Conservation (phyloP, 768 basidiomycete species). For the Termitomyces sp. region DNA sequence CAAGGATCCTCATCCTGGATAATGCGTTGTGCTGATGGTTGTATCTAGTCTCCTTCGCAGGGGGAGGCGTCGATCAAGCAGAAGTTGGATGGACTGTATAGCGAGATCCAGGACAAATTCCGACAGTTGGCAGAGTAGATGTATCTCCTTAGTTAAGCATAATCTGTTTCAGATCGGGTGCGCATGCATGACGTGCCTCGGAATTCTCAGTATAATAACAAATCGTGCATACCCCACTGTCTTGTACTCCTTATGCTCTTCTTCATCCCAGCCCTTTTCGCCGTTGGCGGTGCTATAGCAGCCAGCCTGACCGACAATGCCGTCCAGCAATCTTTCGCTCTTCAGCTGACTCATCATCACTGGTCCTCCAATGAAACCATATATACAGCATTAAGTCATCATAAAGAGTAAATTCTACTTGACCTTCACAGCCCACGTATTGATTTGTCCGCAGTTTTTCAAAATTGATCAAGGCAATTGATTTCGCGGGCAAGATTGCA, state of each 20-base stretch:
- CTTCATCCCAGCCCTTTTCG: background rate
- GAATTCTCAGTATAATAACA: background rate
- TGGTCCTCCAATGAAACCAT: slow-evolving; percentile 8
- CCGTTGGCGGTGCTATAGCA: background rate
- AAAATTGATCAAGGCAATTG: slow-evolving; percentile 19
- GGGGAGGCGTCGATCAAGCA: slow-evolving; percentile 78
- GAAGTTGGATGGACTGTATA: slow-evolving; percentile 75
- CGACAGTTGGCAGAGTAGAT: slow-evolving; percentile 70
- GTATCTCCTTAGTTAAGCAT: background rate
- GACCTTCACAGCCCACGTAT: background rate
- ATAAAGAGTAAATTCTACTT: slow-evolving; percentile 3
- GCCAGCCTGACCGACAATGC: background rate
- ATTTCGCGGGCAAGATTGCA: slow-evolving; percentile 16
- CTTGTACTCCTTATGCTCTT: background rate
- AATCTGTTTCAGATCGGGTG: slow-evolving; percentile 8
- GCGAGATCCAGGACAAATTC: slow-evolving; percentile 92
- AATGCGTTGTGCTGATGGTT: slow-evolving; percentile 3
- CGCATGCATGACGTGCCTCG: slow-evolving; percentile 1
- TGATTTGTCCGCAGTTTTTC: slow-evolving; percentile 12
- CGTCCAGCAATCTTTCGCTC: background rate
- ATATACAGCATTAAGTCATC: slow-evolving; percentile 3
- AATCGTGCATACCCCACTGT: background rate
- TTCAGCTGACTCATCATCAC: background rate
- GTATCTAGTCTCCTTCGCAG: slow-evolving; percentile 76
- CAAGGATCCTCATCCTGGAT: slow-evolving; percentile 24